Conservation (phyloP, 257 asterid species). For the Orobanche coerulescens region DNA sequence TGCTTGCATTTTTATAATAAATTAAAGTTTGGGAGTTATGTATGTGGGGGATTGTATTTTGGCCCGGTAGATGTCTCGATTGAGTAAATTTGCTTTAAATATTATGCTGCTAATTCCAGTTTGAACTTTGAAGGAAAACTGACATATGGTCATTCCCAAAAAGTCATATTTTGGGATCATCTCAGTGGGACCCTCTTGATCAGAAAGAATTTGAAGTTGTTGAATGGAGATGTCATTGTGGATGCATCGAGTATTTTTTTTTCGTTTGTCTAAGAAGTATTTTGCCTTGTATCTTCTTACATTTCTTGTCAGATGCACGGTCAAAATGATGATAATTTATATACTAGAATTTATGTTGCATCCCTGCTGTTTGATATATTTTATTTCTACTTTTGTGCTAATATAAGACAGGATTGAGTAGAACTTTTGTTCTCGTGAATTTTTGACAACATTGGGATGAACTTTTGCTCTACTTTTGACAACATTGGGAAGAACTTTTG, state of each 20-base stretch:
- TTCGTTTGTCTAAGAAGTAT: neutral
- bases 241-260: constrained; percentile 5
- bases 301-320: neutral
- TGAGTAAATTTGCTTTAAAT: neutral
- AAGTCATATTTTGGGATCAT: no score
- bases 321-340: neutral
- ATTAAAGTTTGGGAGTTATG: neutral
- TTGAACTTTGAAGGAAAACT: constrained; percentile 3
- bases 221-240: neutral
- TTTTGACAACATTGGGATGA: no score
- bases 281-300: neutral
- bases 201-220: neutral
- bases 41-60: neutral
- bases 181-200: neutral
- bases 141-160: no score
- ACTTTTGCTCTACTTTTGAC: no score
- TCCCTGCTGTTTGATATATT: neutral
- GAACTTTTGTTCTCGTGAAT: no score
- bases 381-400: neutral
- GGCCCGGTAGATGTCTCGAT: neutral
- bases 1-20: neutral
- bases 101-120: constrained; percentile 8
- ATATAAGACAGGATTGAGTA: neutral
- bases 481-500: no score
- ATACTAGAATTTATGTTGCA: neutral